Percentiles rank a stretch among this genome's conserved stretches.
phyloP scores from a whole-genome alignment of 2,329 filamentous ascomycete species.

The Beauveria medogensis region DNA sequence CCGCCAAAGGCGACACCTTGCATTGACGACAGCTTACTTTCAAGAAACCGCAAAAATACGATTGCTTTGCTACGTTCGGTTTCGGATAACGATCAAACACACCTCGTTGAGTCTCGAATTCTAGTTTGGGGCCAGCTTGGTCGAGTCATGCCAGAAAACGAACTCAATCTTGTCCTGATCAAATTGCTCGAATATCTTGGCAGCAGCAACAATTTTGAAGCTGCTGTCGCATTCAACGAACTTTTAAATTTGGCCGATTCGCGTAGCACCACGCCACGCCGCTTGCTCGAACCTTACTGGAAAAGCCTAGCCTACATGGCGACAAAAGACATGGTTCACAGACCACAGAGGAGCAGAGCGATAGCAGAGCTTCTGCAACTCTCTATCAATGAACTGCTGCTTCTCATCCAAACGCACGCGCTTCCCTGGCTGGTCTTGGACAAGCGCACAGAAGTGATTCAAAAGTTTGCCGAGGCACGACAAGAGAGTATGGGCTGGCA shows the following conservation, averaged over 20 bases:
- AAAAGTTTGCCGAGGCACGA: slow-evolving; percentile 70
- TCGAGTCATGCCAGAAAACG: slow-evolving; percentile 66
- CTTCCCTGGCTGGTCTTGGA: slow-evolving; percentile 79
- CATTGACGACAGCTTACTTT: slow-evolving; percentile 20
- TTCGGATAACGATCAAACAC: slow-evolving; percentile 58
- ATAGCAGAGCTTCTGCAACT: slow-evolving; percentile 76
- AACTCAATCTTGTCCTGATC: slow-evolving; percentile 78
- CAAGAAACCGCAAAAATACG: slow-evolving; percentile 52
- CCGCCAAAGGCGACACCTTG: slow-evolving; percentile 18
- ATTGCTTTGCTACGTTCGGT: slow-evolving; percentile 65
- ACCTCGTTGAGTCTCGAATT: slow-evolving; percentile 75
- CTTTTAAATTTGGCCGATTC: slow-evolving; percentile 64
- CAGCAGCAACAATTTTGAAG: slow-evolving; percentile 70
- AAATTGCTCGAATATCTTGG: slow-evolving; percentile 82
- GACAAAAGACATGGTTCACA: slow-evolving; percentile 70
- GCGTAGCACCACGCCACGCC: slow-evolving; percentile 52
- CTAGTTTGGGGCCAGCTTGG: slow-evolving; percentile 82
- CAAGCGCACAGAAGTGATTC: slow-evolving; percentile 68
- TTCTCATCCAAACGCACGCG: slow-evolving; percentile 70
- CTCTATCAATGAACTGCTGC: slow-evolving; percentile 64
- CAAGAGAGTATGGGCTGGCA: slow-evolving; percentile 57
- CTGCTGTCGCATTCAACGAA: slow-evolving; percentile 76
- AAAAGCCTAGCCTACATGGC: slow-evolving; percentile 72
- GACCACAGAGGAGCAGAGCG: slow-evolving; percentile 73
- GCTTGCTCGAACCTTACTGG: slow-evolving; percentile 83